Evolutionary conservation across 129 eudicot genomes (phyloP).

Genomic region (Pulicaria dysenterica): DNA sequence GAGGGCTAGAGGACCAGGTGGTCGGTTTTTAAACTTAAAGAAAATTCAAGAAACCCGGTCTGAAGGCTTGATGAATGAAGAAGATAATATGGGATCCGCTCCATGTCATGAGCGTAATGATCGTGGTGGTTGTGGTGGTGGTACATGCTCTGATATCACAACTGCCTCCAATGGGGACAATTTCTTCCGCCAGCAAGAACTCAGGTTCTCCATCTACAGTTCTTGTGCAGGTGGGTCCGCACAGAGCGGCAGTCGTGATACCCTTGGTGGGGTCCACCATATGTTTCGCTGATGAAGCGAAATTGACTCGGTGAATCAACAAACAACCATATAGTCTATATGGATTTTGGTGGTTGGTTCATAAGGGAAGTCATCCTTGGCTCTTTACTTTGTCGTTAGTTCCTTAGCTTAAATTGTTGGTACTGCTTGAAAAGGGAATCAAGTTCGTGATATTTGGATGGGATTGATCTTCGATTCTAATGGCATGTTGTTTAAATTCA

Average conservation of each 20-base stretch:
- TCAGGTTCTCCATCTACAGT: constrained; percentile 42
- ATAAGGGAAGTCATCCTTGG: constrained; percentile 94
- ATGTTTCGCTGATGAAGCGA: constrained; percentile 36
- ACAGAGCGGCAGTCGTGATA: constrained; percentile 12
- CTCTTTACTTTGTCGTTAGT: constrained; percentile 49
- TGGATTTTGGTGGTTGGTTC: constrained; percentile 29
- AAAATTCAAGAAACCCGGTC: constrained; percentile 46
- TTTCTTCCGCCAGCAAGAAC: constrained; percentile 43
- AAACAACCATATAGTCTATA: neutral
- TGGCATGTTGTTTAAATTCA: constrained; percentile 15
- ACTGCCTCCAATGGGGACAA: constrained; percentile 38
- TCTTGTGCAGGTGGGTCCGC: constrained; percentile 35
- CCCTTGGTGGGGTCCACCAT: constrained; percentile 41
- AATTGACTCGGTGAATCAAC: constrained; percentile 27
- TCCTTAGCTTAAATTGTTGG: constrained; percentile 22
- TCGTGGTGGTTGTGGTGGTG: constrained; percentile 29
- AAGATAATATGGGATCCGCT: constrained; percentile 23
- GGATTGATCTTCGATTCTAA: neutral
- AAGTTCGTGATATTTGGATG: neutral
- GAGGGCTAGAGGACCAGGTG: constrained; percentile 83
- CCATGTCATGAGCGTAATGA: constrained; percentile 16
- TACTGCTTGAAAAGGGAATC: constrained; percentile 16
- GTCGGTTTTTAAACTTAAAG: constrained; percentile 66
- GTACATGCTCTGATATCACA: constrained; percentile 40
- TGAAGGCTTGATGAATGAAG: constrained; percentile 22